phyloP scores from a whole-genome alignment of 352 stramenopile genomes.

The Phytophthora capsici region DNA sequence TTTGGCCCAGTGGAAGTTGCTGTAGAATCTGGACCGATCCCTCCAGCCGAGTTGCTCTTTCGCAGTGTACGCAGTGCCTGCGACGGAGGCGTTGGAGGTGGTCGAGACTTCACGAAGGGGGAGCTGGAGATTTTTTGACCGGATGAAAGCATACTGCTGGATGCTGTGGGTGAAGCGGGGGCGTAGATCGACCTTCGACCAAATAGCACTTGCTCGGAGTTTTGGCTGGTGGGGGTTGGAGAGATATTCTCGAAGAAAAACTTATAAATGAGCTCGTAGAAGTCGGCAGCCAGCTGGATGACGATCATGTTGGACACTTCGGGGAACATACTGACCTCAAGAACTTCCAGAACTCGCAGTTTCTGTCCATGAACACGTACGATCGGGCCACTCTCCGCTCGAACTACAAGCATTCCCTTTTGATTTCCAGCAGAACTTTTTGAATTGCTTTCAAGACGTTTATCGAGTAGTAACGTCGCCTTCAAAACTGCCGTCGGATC shows the following conservation, averaged over 20 bases:
- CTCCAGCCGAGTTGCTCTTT: conserved; percentile 26
- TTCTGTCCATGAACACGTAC: conserved; percentile 73
- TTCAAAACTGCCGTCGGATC: conserved; percentile 78
- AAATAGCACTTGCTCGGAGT: conserved; percentile 67
- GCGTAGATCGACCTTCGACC: conserved; percentile 47
- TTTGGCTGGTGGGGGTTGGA: conserved; percentile 25
- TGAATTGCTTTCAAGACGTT: conserved; percentile 50
- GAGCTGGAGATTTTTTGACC: conserved; percentile 26
- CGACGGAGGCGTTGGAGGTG: conserved; percentile 6
- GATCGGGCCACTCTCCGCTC: conserved; percentile 74
- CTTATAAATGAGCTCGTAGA: conserved; percentile 87
- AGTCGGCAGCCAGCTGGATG: conserved; percentile 81
- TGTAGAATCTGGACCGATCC: too few species aligned
- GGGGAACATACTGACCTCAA: conserved; percentile 86
- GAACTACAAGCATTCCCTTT: conserved; percentile 78
- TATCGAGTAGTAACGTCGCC: conserved; percentile 68
- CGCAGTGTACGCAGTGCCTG: conserved; percentile 15
- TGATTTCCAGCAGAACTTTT: conserved; percentile 45
- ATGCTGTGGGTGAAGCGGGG: conserved; percentile 14
- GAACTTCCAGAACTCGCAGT: conserved; percentile 71
- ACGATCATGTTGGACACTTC: conserved; percentile 86
- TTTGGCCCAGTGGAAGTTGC: conserved; percentile 3
- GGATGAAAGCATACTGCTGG: conserved; percentile 6
- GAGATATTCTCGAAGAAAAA: conserved; percentile 81
- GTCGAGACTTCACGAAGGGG: conserved; percentile 26